Conservation (phyloP, 2,329 filamentous ascomycete genomes). For the Talaromyces sp. region DNA sequence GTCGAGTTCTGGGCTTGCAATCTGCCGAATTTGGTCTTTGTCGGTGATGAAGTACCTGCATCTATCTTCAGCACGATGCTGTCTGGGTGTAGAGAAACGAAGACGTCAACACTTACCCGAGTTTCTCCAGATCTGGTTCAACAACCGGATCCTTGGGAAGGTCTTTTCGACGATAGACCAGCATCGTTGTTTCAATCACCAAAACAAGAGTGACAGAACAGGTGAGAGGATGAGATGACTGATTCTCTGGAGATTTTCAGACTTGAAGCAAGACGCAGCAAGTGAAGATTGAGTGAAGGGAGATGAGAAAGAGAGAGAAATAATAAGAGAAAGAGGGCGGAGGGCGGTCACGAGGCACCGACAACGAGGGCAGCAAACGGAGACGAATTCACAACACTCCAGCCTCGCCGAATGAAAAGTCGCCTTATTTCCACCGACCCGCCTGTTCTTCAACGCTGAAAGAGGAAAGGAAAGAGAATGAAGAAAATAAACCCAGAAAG, state of each 20-base stretch:
- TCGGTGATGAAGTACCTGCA: constrained; percentile 69
- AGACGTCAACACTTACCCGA: constrained; percentile 57
- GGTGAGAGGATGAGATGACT: neutral
- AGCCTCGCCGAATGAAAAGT: neutral
- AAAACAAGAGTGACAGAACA: neutral
- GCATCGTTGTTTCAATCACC: constrained; percentile 54
- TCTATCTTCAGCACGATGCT: neutral
- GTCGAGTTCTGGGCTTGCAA: constrained; percentile 60
- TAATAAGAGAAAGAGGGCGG: neutral
- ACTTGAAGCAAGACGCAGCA: neutral
- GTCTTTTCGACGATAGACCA: constrained; percentile 62
- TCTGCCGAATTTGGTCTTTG: constrained; percentile 67
- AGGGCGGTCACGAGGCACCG: neutral
- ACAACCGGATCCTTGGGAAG: constrained; percentile 69
- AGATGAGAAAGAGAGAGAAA: neutral
- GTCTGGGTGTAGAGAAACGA: neutral
- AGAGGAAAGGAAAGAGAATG: neutral
- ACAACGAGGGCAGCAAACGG: constrained; percentile 1
- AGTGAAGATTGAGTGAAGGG: neutral
- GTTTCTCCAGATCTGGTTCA: constrained; percentile 58
- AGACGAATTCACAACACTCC: neutral
- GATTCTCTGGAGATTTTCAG: neutral
- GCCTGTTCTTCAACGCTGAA: neutral
- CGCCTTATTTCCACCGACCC: neutral
- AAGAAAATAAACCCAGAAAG: neutral